These are phyloP conservation scores for Durio zibethinus DNA, from an alignment of 345 rosid genomes.

Conservation along the genomic window DNA sequence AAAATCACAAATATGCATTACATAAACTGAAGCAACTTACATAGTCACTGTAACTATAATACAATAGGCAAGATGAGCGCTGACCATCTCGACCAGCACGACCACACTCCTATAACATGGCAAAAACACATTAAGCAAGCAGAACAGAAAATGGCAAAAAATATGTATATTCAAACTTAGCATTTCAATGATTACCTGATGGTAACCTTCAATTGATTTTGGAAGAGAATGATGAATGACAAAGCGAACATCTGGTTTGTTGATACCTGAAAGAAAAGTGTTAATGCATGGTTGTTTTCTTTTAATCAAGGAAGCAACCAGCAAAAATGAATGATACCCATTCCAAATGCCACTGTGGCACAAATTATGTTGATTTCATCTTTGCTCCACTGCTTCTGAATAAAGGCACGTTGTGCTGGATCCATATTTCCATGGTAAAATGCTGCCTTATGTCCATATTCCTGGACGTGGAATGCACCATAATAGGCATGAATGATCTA, in stretches of 20 bases:
- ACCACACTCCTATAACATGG: slow-evolving; percentile 76
- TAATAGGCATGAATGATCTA: slow-evolving; percentile 12
- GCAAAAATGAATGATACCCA: slow-evolving; percentile 59
- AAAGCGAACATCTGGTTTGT: slow-evolving; percentile 98
- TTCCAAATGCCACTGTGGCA: slow-evolving; percentile 98
- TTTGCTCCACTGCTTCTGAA: slow-evolving; percentile 99
- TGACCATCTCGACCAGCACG: slow-evolving; percentile 99
- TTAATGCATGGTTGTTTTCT: slow-evolving; percentile 19
- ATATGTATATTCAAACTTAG: background rate
- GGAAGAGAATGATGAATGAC: slow-evolving; percentile 99
- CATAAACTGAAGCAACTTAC: slow-evolving; percentile 46
- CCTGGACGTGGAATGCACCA: slow-evolving; percentile 40
- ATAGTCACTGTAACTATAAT: slow-evolving; percentile 91
- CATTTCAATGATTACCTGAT: slow-evolving; percentile 57
- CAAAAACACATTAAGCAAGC: slow-evolving; percentile 13
- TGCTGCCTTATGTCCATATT: slow-evolving; percentile 90
- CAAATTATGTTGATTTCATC: slow-evolving; percentile 95
- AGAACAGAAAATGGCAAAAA: background rate
- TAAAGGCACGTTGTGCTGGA: slow-evolving; percentile 60
- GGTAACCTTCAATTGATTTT: slow-evolving; percentile 98
- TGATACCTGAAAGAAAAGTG: slow-evolving; percentile 63
- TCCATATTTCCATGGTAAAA: slow-evolving; percentile 98
- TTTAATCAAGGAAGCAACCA: slow-evolving; percentile 17
- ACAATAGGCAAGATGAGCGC: slow-evolving; percentile 84
- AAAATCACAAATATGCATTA: slow-evolving; percentile 15